Evolutionary conservation across 176 grass and related monocot genomes (phyloP).

Genomic region (Tillandsia fasciculata): DNA sequence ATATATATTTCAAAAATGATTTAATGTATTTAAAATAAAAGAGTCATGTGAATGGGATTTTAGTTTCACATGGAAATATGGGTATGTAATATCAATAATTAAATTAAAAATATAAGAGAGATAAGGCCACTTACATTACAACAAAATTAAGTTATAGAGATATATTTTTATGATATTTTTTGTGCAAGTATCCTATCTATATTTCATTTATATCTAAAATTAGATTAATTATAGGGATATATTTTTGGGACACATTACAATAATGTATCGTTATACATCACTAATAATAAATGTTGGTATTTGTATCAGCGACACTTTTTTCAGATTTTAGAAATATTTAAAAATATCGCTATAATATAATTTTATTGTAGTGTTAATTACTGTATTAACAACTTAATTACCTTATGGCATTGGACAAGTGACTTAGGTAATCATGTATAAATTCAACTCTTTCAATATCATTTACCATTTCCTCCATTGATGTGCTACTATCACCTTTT

Average conservation of each 20-base stretch:
- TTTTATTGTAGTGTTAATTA: neutral
- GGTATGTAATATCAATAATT: neutral
- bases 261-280: too few species aligned
- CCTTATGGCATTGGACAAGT: conserved; percentile 37
- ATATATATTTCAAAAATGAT: neutral
- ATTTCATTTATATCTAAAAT: too few species aligned
- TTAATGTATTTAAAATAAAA: neutral
- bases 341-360: too few species aligned
- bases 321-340: too few species aligned
- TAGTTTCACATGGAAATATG: neutral
- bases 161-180: too few species aligned
- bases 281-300: too few species aligned
- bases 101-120: neutral
- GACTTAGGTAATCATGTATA: conserved; percentile 30
- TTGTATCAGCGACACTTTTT: too few species aligned
- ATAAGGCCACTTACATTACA: neutral
- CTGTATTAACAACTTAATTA: conserved; percentile 9
- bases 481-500: conserved; percentile 3
- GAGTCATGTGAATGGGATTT: neutral
- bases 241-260: too few species aligned
- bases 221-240: too few species aligned
- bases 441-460: conserved; percentile 33
- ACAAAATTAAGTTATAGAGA: too few species aligned
- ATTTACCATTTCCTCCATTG: conserved; percentile 19
- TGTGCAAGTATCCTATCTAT: too few species aligned